A percentile compares a stretch with the other conserved stretches of the same genome.
These are phyloP conservation scores for Yarrowia sp. DNA, from an alignment of 805 yeast genomes.

Conservation along the genomic window DNA sequence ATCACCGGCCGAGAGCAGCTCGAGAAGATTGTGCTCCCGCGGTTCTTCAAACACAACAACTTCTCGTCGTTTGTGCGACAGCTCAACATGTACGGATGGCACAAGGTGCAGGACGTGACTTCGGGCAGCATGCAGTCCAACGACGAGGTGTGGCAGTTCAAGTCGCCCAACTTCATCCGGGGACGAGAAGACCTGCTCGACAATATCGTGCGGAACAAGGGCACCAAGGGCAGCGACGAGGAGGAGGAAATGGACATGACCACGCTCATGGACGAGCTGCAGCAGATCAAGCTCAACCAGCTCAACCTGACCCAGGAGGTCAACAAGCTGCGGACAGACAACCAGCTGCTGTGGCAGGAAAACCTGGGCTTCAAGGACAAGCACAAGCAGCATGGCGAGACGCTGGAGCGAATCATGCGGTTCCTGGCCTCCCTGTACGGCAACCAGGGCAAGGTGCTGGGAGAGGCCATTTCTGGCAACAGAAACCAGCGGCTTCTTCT, in stretches of 20 bases:
- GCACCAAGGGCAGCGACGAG: slow-evolving; percentile 55
- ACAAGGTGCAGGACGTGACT: slow-evolving; percentile 91
- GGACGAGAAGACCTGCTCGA: slow-evolving; percentile 86
- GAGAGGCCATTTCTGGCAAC: slow-evolving; percentile 44
- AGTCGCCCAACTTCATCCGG: slow-evolving; percentile 75
- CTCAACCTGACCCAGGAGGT: slow-evolving; percentile 82
- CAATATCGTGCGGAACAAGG: slow-evolving; percentile 78
- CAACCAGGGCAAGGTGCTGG: slow-evolving; percentile 59
- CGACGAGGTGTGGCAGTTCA: slow-evolving; percentile 91
- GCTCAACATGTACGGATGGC: slow-evolving; percentile 99
- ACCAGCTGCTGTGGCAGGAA: slow-evolving; percentile 91
- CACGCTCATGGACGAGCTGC: slow-evolving; percentile 72
- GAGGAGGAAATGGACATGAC: slow-evolving; percentile 55
- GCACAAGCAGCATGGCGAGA: slow-evolving; percentile 83
- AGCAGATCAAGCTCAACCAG: slow-evolving; percentile 78
- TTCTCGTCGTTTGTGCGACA: slow-evolving; percentile 96
- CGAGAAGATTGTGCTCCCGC: slow-evolving; percentile 83
- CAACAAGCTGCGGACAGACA: slow-evolving; percentile 81
- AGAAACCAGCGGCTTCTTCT: slow-evolving; percentile 43
- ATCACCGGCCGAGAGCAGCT: slow-evolving; percentile 84
- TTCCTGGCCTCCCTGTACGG: slow-evolving; percentile 87
- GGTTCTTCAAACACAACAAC: slow-evolving; percentile 92
- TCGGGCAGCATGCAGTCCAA: slow-evolving; percentile 60
- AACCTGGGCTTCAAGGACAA: slow-evolving; percentile 82
- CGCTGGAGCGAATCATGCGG: slow-evolving; percentile 83